phyloP scores from a whole-genome alignment of 2,329 filamentous ascomycete species.

The Aureobasidium zeae region DNA sequence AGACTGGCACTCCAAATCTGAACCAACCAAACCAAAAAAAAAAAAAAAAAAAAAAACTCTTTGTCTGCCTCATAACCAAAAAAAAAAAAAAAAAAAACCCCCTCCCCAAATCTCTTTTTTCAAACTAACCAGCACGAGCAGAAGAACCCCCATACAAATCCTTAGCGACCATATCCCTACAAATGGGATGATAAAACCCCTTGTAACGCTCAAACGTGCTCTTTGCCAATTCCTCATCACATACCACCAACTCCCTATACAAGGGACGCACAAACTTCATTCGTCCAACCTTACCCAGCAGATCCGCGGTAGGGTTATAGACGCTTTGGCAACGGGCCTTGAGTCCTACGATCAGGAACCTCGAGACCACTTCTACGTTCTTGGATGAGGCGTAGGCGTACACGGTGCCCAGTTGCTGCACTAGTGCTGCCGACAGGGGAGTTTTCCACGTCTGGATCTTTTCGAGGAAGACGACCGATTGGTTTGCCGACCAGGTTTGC shows the following conservation, averaged over 20 bases:
- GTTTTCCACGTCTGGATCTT: slow-evolving; percentile 58
- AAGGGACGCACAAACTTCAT: slow-evolving; percentile 97
- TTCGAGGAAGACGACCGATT: slow-evolving; percentile 86
- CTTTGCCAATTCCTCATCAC: slow-evolving; percentile 65
- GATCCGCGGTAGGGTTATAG: slow-evolving; percentile 60
- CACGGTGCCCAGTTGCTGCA: slow-evolving; percentile 60
- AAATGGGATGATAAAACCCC: slow-evolving; percentile 95
- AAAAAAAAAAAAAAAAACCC: too few relatives aligned
- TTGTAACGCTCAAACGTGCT: slow-evolving; percentile 78
- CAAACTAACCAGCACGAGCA: slow-evolving; percentile 35
- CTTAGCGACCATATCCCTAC: slow-evolving; percentile 76
- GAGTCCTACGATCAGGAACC: slow-evolving; percentile 73
- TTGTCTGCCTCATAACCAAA: too few relatives aligned
- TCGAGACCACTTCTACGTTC: slow-evolving; percentile 76
- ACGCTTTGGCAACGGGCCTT: slow-evolving; percentile 60
- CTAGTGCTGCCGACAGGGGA: slow-evolving; percentile 55
- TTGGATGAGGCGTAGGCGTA: slow-evolving; percentile 67
- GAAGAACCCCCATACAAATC: slow-evolving; percentile 48
- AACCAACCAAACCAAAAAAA: too few relatives aligned
- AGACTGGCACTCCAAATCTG: too few relatives aligned
- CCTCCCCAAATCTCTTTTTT: too few relatives aligned
- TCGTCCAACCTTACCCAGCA: slow-evolving; percentile 73
- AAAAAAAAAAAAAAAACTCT: too few relatives aligned
- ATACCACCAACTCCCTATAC: slow-evolving; percentile 64
- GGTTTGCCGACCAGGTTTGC: slow-evolving; percentile 68